These are phyloP conservation scores for Trichosporon coremiiforme DNA, from an alignment of 1,284 basidiomycete species.

Conservation along the genomic window DNA sequence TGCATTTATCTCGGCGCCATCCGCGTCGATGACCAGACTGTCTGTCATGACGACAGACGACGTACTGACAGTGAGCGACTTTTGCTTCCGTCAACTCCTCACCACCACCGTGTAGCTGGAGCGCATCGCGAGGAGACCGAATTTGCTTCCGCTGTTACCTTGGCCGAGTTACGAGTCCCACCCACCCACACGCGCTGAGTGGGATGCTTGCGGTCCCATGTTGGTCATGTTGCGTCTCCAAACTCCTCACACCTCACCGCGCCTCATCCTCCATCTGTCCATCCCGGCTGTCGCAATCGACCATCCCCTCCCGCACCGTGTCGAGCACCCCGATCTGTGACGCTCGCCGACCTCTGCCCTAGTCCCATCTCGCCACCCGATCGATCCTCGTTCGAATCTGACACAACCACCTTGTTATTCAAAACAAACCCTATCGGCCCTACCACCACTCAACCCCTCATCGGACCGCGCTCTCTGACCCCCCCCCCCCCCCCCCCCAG, in stretches of 20 bases:
- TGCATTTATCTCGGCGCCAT: not conserved
- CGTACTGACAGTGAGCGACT: not conserved
- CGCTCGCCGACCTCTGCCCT: not conserved
- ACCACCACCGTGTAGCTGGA: too few relatives aligned
- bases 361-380: not conserved
- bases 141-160: not conserved
- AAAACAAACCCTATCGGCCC: conserved; percentile 12
- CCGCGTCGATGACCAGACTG: not conserved
- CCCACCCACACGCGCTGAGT: not conserved
- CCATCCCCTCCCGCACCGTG: not conserved
- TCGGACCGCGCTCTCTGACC: not conserved
- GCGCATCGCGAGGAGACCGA: not conserved
- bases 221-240: conserved; percentile 3
- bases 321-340: not conserved
- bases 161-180: not conserved
- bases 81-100: not conserved
- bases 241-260: not conserved
- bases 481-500: not conserved
- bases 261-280: not conserved
- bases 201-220: not conserved
- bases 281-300: not conserved
- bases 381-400: conserved; percentile 7
- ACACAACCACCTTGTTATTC: not conserved
- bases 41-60: not conserved
- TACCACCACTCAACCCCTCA: not conserved